Percentiles rank a stretch among this genome's conserved stretches.
Conservation (phyloP, 257 asterid species). For the Vinca minor region DNA sequence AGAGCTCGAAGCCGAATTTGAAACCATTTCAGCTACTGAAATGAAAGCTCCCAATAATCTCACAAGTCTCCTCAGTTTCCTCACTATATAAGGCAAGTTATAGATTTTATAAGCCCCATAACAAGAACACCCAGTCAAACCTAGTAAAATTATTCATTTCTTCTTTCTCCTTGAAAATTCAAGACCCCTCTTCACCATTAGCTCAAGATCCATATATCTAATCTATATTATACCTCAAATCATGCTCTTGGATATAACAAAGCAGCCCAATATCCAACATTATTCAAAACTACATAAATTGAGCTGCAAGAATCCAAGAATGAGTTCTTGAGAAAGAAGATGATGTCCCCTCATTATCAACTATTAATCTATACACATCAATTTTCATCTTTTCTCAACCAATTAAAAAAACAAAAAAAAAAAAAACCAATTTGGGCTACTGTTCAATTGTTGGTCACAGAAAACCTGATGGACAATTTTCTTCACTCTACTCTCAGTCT, state of each 20-base stretch:
- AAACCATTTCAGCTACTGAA: slow-evolving; percentile 64
- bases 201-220: slow-evolving; percentile 48
- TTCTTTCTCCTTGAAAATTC: slow-evolving; percentile 49
- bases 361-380: no score
- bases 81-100: slow-evolving; percentile 58
- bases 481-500: no score
- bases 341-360: no score
- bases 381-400: no score
- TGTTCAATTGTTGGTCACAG: no score
- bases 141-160: slow-evolving; percentile 61
- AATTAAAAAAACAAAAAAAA: no score
- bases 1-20: slow-evolving; percentile 78
- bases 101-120: slow-evolving; percentile 66
- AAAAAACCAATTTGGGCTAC: no score
- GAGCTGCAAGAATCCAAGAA: slow-evolving; percentile 11
- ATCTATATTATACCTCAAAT: no score
- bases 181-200: slow-evolving; percentile 48
- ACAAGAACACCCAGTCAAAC: slow-evolving; percentile 65
- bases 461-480: no score
- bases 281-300: slow-evolving; percentile 8
- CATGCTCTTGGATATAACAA: not conserved
- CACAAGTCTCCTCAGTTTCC: slow-evolving; percentile 46
- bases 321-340: no score
- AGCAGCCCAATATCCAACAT: not conserved
- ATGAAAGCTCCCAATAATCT: slow-evolving; percentile 51